phyloP scores from a whole-genome alignment of 2,329 filamentous ascomycete genomes.

The Fusarium chaquense region DNA sequence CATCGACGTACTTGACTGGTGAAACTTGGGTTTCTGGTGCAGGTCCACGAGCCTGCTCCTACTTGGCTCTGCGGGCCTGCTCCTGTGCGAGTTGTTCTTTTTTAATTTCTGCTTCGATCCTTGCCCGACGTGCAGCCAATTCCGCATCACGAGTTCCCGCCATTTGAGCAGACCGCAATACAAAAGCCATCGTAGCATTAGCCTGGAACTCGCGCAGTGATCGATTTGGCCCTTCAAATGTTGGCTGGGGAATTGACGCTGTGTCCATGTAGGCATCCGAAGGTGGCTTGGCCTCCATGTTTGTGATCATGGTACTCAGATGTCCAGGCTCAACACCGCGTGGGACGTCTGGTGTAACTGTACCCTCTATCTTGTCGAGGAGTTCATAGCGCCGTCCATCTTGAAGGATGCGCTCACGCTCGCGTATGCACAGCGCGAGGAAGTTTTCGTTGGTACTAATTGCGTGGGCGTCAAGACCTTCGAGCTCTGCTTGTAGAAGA shows the following conservation, averaged over 20 bases:
- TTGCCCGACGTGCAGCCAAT: constrained; percentile 17
- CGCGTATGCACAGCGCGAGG: constrained; percentile 47
- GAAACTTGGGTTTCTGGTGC: neutral
- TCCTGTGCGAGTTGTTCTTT: constrained; percentile 32
- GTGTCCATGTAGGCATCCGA: neutral
- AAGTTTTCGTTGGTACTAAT: constrained; percentile 50
- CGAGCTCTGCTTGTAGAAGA: constrained; percentile 40
- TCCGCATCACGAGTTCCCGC: constrained; percentile 46
- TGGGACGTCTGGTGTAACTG: neutral
- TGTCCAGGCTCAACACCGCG: constrained; percentile 23
- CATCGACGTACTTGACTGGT: constrained; percentile 24
- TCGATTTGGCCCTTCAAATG: constrained; percentile 27
- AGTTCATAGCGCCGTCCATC: constrained; percentile 37
- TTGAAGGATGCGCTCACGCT: constrained; percentile 50
- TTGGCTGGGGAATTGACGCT: constrained; percentile 26
- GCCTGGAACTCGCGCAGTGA: constrained; percentile 44
- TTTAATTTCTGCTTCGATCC: constrained; percentile 43
- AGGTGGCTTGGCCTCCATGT: constrained; percentile 45
- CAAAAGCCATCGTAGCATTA: constrained; percentile 38
- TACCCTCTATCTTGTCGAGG: neutral
- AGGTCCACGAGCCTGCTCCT: constrained; percentile 29
- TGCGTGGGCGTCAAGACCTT: constrained; percentile 45
- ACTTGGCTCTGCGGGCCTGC: constrained; percentile 33
- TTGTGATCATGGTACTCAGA: constrained; percentile 47
- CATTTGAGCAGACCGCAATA: constrained; percentile 34